Evolutionary conservation across 495 filamentous ascomycete species (phyloP), one percentile per base, ranked within the genome.

Genomic region (Penicillium coprophilum): DNA sequence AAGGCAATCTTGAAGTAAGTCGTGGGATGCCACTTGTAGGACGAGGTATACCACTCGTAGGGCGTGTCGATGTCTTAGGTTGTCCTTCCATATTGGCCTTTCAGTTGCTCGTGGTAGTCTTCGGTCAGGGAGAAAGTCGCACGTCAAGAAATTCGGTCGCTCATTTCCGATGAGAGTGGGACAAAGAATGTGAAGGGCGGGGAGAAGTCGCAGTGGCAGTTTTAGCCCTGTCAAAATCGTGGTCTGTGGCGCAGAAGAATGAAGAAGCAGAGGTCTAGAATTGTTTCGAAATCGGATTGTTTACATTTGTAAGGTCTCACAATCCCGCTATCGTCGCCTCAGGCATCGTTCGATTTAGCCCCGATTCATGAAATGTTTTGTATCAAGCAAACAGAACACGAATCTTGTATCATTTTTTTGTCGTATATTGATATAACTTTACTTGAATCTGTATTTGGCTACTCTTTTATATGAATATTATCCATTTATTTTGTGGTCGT

Each of bases 11-110:
- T 8, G 76, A 79, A 23, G 66, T 60, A 40, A 66, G 63, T 27
- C 76, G 74, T 41, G 76, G 76, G 50, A 77, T 76, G 23, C 74
- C 71, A 47, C 72, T 75, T 13, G 72, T n/a, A 8, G 60, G 63
- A 13, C 76, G 74, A 39, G 76, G 76, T 44, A 79, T 76, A 30
- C 74, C 71, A 52, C 71, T 75, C 6, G 71, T 19, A 20, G 59
- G 64, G 17, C 68, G 71, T 3, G 53, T 47, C 44, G 59, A 62
- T 20, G 63, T 59, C 56, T 62, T 72, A 9, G 63, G 59, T 56
- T 71, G 68, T 21, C 63, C 62, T 32, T 77, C 71, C 74, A 77
- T 77, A 19, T 50, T 64, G 56, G 36, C 23, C 57, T 49, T 19
- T 3, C 46, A 32, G 44, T 41, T 27, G 34, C 19, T 39, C n/a